phyloP scores from a whole-genome alignment of 768 basidiomycete species.

The Lactifluus piperatus region DNA sequence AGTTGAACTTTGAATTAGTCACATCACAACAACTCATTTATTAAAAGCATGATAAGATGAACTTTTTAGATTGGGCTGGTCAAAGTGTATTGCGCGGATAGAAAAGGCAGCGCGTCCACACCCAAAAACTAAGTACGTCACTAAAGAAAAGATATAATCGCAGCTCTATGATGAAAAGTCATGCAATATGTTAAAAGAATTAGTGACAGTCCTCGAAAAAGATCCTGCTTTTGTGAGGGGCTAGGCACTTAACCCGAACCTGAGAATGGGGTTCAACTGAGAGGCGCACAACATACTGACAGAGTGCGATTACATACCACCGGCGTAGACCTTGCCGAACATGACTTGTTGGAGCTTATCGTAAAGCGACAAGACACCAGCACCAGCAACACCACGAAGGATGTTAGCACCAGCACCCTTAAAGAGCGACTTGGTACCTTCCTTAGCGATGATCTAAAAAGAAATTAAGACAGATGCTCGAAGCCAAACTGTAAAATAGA shows the following conservation, averaged over 20 bases:
- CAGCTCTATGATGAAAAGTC: conserved; percentile 28
- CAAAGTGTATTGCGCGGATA: conserved; percentile 11
- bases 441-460: conserved; percentile 74
- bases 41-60: background rate
- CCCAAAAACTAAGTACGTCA: conserved; percentile 18
- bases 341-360: conserved; percentile 95
- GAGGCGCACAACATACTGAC: background rate
- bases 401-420: conserved; percentile 93
- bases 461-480: background rate
- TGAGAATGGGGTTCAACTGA: conserved; percentile 11
- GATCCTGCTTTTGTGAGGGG: conserved; percentile 16
- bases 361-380: conserved; percentile 97
- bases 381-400: conserved; percentile 99
- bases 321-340: conserved; percentile 99
- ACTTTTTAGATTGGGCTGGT: background rate
- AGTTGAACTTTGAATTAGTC: background rate
- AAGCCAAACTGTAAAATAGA: background rate
- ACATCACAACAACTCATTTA: background rate
- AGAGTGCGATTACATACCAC: conserved; percentile 49
- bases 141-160: conserved; percentile 27
- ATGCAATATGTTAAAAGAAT: conserved; percentile 26
- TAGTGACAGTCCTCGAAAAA: conserved; percentile 21
- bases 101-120: conserved; percentile 18
- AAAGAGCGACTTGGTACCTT: conserved; percentile 93
- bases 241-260: conserved; percentile 35